Percentiles rank a stretch among this genome's conserved stretches.
Conservation (phyloP, 2,329 filamentous ascomycete genomes). For the Plenodomus lindquistii region DNA sequence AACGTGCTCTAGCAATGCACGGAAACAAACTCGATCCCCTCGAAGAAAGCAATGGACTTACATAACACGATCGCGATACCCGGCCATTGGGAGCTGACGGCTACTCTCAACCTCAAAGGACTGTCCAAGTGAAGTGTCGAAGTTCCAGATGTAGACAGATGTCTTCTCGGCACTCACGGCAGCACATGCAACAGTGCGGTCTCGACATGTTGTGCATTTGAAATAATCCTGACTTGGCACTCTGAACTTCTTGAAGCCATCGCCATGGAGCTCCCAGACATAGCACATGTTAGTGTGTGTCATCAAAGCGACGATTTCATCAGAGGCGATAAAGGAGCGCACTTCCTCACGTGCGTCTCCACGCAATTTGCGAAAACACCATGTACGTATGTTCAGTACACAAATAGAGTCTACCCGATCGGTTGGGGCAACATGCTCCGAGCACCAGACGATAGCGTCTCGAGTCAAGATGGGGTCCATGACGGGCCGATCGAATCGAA, state of each 20-base stretch:
- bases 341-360: conserved; percentile 30
- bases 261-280: conserved; percentile 20
- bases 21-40: not conserved
- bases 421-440: not conserved
- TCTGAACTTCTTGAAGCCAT: conserved; percentile 24
- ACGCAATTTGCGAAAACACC: conserved; percentile 9
- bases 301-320: conserved; percentile 27
- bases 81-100: not conserved
- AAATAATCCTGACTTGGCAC: conserved; percentile 10
- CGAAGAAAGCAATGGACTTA: not conserved
- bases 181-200: conserved; percentile 27
- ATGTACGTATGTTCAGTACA: conserved; percentile 29
- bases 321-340: conserved; percentile 17
- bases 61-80: not conserved
- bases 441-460: not conserved
- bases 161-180: conserved; percentile 1
- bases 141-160: conserved; percentile 35
- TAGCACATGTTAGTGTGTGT: conserved; percentile 21
- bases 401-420: conserved; percentile 3
- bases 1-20: not conserved
- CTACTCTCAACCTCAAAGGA: conserved; percentile 22
- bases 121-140: conserved; percentile 24
- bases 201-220: conserved; percentile 17
- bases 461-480: not conserved
- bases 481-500: not conserved